Percentiles rank a stretch among this genome's conserved stretches.
phyloP scores from a whole-genome alignment of 495 filamentous ascomycete species.

The Mycothermus thermophilus region DNA sequence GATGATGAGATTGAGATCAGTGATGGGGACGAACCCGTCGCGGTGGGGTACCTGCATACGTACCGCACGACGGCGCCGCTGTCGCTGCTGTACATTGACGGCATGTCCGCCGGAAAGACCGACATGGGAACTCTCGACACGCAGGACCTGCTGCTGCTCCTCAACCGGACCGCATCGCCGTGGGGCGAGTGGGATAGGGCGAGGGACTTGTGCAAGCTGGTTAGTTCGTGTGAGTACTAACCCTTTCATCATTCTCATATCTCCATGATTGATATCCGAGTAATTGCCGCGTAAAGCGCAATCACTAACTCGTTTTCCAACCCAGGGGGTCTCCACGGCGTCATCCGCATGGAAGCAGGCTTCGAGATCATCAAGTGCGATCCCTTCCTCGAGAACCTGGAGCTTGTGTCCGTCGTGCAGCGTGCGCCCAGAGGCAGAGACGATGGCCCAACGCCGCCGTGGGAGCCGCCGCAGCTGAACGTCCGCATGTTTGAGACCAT shows the following conservation, averaged over 20 bases:
- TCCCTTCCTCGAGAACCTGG: slow-evolving; percentile 25
- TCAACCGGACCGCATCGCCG: background rate
- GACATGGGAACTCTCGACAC: slow-evolving; percentile 46
- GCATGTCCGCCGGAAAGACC: slow-evolving; percentile 45
- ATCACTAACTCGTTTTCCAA: too few species aligned
- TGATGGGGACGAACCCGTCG: too few species aligned
- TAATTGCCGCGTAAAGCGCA: too few species aligned
- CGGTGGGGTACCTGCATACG: slow-evolving; percentile 46
- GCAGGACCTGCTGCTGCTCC: slow-evolving; percentile 40
- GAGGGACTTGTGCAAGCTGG: slow-evolving; percentile 34
- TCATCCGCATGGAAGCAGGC: slow-evolving; percentile 54
- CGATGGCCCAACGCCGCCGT: background rate
- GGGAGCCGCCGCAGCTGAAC: background rate
- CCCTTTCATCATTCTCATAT: too few species aligned
- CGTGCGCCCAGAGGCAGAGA: too few species aligned
- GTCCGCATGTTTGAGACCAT: slow-evolving; percentile 18
- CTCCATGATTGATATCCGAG: too few species aligned
- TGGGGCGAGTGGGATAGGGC: slow-evolving; percentile 33
- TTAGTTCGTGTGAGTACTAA: too few species aligned
- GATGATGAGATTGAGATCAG: too few species aligned
- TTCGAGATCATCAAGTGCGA: slow-evolving; percentile 59
- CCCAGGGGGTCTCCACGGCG: slow-evolving; percentile 43
- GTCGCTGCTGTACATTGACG: slow-evolving; percentile 47
- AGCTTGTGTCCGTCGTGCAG: too few species aligned
- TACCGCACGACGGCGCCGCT: slow-evolving; percentile 37